phyloP scores from a whole-genome alignment of 257 asterid species.

The Gentiana straminea region DNA sequence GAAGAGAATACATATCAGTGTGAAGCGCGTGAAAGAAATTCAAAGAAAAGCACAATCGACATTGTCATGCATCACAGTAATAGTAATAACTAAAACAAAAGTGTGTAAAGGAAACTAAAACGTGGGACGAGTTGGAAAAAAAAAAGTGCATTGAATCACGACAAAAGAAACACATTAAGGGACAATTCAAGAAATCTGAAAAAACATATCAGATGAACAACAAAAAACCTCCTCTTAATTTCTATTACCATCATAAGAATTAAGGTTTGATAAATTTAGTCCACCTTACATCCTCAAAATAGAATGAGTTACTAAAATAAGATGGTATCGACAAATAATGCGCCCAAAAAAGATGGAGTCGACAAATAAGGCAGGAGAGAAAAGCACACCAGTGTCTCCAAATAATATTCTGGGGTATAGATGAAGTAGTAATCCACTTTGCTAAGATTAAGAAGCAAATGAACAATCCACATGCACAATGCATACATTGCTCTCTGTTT shows the following conservation, averaged over 20 bases:
- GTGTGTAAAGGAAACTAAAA: not conserved
- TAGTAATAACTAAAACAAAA: not conserved
- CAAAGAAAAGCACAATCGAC: no score
- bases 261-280: not conserved
- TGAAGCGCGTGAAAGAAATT: not conserved
- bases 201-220: no score
- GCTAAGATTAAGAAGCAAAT: slow-evolving; percentile 80
- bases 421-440: slow-evolving; percentile 57
- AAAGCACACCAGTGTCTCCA: slow-evolving; percentile 73
- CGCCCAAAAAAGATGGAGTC: not conserved
- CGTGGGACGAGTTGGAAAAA: not conserved
- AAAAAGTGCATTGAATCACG: no score
- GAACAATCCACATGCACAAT: slow-evolving; percentile 90
- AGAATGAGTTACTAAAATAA: not conserved
- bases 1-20: slow-evolving; percentile 8
- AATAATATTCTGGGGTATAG: slow-evolving; percentile 83
- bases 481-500: slow-evolving; percentile 97
- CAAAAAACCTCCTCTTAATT: not conserved
- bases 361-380: slow-evolving; percentile 1
- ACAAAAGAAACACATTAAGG: not conserved
- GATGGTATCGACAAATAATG: not conserved
- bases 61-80: no score
- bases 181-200: not conserved
- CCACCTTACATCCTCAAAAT: not conserved
- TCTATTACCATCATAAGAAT: not conserved